Base-by-base conservation (phyloP, 2,329 filamentous ascomycete genomes). In the Sporothrix dimorphospora region DNA sequence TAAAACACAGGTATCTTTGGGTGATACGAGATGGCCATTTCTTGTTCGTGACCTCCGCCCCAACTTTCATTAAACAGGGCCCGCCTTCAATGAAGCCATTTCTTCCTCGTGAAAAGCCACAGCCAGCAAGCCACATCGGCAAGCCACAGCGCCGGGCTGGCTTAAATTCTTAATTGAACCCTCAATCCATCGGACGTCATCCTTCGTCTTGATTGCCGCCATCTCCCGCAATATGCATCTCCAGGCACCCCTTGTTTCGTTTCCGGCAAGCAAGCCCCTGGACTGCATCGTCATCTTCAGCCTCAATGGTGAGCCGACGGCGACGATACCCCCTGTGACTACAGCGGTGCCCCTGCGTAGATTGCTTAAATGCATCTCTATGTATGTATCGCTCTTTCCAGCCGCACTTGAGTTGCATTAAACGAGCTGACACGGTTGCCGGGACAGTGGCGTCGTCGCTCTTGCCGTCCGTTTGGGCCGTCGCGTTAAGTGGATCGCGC, bases 401-500 rank as follows among this genome's bases (percentile, higher is more conserved):
- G n/a, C 61, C 61, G 61, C 61, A 63, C n/a, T 42, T 19, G 42
- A 40, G 47, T 69, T 55, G 66, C 66, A 69, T 53, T 57, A 59
- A 45, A 8, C n/a, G n/a, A 7, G 19, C 38, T 49, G 67, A 59
- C 51, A 55, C 61, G 38, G 70, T 71, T 71, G 70, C 70, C 61
- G 49, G 70, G 70, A 71, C 70, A 68, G 24, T 68, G 27, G 61
- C n/a, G 70, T 66, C n/a, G 47, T 71, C 30, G 45, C 53, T 51
- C 47, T 45, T 71, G 69, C 57, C 70, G 61, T 57, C 40, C 21
- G 42, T 30, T 67, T 30, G 34, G 40, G 40, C n/a, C 61, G 49
- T 24, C 61, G 61, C 61, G 61, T 65, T 67, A 59, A 71, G 70
- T 71, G 70, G 70, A 67, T 71, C 63, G 51, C 61, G 38, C 57